Percentiles rank a stretch among this genome's conserved stretches.
Conservation (phyloP, 805 yeast species). For the Sugiyamaella chiloensis region DNA sequence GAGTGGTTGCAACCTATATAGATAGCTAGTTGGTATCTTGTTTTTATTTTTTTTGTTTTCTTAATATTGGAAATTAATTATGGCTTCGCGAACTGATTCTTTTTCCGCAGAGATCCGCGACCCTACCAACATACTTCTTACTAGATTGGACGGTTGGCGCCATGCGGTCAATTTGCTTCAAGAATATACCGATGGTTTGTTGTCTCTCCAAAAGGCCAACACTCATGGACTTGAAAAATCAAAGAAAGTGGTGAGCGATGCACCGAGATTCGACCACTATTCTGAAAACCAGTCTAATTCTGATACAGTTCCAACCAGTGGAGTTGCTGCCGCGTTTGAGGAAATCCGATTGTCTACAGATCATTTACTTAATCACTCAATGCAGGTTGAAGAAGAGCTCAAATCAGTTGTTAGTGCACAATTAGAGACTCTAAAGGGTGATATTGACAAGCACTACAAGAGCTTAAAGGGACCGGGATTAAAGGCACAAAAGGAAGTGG, state of each 20-base stretch:
- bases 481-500: slow-evolving; percentile 39
- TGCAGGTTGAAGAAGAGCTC: slow-evolving; percentile 40
- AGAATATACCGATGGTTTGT: slow-evolving; percentile 32
- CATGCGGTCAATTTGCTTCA: slow-evolving; percentile 31
- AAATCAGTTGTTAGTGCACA: slow-evolving; percentile 42
- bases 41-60: too few species aligned
- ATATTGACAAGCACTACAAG: slow-evolving; percentile 43
- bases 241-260: slow-evolving; percentile 32
- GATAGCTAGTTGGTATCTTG: too few species aligned
- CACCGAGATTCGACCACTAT: slow-evolving; percentile 34
- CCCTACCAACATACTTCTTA: slow-evolving; percentile 36
- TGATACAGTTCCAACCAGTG: slow-evolving; percentile 16
- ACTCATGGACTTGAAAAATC: slow-evolving; percentile 35
- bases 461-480: slow-evolving; percentile 36
- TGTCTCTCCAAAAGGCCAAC: slow-evolving; percentile 29
- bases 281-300: too few species aligned
- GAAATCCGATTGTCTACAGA: slow-evolving; percentile 34
- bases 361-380: slow-evolving; percentile 34
- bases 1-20: too few species aligned
- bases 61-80: background rate
- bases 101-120: slow-evolving; percentile 25
- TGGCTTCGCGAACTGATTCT: background rate
- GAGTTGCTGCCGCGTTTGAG: slow-evolving; percentile 36
- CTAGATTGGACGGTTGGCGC: slow-evolving; percentile 40
- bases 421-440: slow-evolving; percentile 40